Conservation (phyloP, 768 basidiomycete genomes). For the Lentinula raphanica region DNA sequence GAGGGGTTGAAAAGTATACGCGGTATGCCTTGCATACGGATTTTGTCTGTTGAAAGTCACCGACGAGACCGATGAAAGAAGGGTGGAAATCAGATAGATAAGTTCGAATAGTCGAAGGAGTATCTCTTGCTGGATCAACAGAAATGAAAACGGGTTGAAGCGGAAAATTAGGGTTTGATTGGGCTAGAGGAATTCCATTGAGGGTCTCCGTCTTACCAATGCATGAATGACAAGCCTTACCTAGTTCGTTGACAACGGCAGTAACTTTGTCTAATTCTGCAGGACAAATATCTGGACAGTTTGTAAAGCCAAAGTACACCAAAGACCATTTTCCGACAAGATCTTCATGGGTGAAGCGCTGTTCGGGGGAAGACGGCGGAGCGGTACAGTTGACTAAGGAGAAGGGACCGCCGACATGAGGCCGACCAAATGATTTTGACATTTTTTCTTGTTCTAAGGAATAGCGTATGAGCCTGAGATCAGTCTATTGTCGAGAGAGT, state of each 20-base stretch:
- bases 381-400: slow-evolving; percentile 47
- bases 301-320: slow-evolving; percentile 98
- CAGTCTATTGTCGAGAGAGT: not conserved
- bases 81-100: slow-evolving; percentile 89
- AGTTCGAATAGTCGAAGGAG: slow-evolving; percentile 48
- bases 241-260: slow-evolving; percentile 62
- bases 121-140: slow-evolving; percentile 93
- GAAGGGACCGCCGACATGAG: slow-evolving; percentile 92
- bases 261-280: slow-evolving; percentile 96
- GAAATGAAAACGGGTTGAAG: slow-evolving; percentile 90
- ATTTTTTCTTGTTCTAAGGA: slow-evolving; percentile 71
- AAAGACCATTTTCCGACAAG: slow-evolving; percentile 88
- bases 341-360: slow-evolving; percentile 71
- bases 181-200: slow-evolving; percentile 42
- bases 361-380: not conserved
- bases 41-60: slow-evolving; percentile 74
- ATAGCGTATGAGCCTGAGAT: not conserved
- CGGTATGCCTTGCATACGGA: slow-evolving; percentile 91
- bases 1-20: slow-evolving; percentile 97
- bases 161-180: slow-evolving; percentile 63
- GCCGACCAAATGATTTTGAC: slow-evolving; percentile 72
- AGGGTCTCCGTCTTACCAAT: not conserved
- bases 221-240: slow-evolving; percentile 36
- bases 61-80: slow-evolving; percentile 81
- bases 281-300: slow-evolving; percentile 98